phyloP scores from a whole-genome alignment of 768 basidiomycete species.

The Austroboletus eburneus region DNA sequence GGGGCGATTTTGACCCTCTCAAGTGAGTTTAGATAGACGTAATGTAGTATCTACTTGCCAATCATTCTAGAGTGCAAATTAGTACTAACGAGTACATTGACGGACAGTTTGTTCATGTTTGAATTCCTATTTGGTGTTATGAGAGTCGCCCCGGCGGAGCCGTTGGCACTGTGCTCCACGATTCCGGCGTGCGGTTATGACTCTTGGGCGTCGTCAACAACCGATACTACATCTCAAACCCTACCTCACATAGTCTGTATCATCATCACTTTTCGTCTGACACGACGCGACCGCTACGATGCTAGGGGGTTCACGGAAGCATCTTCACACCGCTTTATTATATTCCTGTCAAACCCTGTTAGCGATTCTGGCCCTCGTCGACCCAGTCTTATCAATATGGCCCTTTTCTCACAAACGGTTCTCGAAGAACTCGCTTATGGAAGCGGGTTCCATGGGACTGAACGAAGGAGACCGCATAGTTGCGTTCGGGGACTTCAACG shows the following conservation, averaged over 20 bases:
- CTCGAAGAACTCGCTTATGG: conserved; percentile 72
- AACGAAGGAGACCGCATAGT: conserved; percentile 67
- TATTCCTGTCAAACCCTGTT: conserved; percentile 9
- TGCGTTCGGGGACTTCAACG: conserved; percentile 94
- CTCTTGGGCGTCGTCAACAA: neutral
- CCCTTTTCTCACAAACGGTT: conserved; percentile 88
- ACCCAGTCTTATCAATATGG: conserved; percentile 49
- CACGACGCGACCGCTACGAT: conserved; percentile 8
- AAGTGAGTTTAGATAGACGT: conserved; percentile 15
- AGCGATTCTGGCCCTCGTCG: conserved; percentile 11
- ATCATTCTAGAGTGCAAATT: no score
- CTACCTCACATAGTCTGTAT: neutral
- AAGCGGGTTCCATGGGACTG: conserved; percentile 78
- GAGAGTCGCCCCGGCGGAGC: neutral
- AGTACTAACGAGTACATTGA: no score
- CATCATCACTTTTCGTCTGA: neutral
- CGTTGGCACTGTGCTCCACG: neutral
- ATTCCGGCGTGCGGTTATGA: conserved; percentile 5
- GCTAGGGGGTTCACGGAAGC: conserved; percentile 3
- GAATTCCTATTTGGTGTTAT: conserved; percentile 8
- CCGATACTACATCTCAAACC: neutral
- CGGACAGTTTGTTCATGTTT: conserved; percentile 28
- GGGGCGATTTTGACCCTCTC: conserved; percentile 79
- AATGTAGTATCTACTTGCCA: no score
- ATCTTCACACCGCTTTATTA: neutral